phyloP scores from a whole-genome alignment of 805 yeast species.

The Cyberlindnera maritima region DNA sequence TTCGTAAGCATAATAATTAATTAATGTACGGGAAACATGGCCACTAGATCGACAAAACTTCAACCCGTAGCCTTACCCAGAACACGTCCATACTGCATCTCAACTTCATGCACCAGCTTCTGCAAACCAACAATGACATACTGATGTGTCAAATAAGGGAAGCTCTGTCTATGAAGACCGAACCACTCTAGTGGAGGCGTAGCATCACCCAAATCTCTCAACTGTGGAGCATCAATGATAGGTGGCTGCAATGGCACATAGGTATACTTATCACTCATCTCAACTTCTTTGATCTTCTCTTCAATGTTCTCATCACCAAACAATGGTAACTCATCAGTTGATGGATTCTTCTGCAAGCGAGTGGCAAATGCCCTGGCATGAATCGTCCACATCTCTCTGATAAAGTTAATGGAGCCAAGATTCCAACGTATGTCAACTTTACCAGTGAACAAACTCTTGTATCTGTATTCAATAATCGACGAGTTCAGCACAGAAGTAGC shows the following conservation, averaged over 20 bases:
- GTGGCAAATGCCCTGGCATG: constrained; percentile 73
- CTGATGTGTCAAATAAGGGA: constrained; percentile 88
- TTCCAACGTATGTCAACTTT: constrained; percentile 93
- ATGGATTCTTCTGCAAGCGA: constrained; percentile 41
- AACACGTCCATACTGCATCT: constrained; percentile 40
- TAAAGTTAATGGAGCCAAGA: constrained; percentile 83
- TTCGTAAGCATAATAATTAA: neutral
- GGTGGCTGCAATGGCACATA: constrained; percentile 75
- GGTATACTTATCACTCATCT: constrained; percentile 44
- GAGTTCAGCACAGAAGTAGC: constrained; percentile 58
- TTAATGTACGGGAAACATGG: no score
- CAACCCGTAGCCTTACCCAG: constrained; percentile 32
- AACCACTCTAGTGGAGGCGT: constrained; percentile 99
- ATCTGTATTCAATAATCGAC: constrained; percentile 61
- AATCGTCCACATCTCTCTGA: constrained; percentile 88
- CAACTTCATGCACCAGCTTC: constrained; percentile 66
- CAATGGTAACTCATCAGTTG: constrained; percentile 19
- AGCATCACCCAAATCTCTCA: constrained; percentile 91
- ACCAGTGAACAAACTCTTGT: constrained; percentile 77
- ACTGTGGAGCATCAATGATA: constrained; percentile 81
- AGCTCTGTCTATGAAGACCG: constrained; percentile 82
- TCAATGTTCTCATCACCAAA: constrained; percentile 35
- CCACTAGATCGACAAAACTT: no score
- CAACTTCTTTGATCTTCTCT: constrained; percentile 45
- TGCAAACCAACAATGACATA: constrained; percentile 71